Evolutionary conservation across 257 asterid species (phyloP).

Genomic region (Penstemon eatonii): DNA sequence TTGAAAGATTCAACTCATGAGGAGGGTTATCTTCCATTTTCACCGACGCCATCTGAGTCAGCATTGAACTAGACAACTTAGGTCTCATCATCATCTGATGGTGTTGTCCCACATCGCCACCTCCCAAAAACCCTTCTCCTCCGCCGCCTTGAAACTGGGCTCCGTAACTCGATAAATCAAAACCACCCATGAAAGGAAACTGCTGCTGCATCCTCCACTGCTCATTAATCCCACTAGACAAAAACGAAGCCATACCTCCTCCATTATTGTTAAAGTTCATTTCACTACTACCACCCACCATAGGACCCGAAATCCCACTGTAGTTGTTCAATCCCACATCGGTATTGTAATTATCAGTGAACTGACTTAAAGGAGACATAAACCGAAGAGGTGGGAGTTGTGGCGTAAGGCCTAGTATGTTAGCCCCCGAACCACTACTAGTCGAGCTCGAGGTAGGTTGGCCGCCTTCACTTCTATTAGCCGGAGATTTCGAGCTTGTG

Average conservation of each 20-base stretch:
- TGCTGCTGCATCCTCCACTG: slow-evolving; percentile 76
- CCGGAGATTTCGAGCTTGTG: slow-evolving; percentile 63
- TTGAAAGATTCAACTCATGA: slow-evolving; percentile 42
- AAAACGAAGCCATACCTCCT: slow-evolving; percentile 41
- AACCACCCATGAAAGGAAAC: slow-evolving; percentile 57
- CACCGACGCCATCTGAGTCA: slow-evolving; percentile 52
- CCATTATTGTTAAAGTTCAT: slow-evolving; percentile 46
- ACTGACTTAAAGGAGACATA: slow-evolving; percentile 64
- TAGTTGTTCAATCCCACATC: slow-evolving; percentile 45
- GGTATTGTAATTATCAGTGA: slow-evolving; percentile 43
- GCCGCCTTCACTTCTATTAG: slow-evolving; percentile 40
- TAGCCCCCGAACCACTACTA: slow-evolving; percentile 29
- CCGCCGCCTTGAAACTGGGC: slow-evolving; percentile 47
- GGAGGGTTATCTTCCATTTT: slow-evolving; percentile 63
- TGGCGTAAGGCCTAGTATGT: slow-evolving; percentile 40
- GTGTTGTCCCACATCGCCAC: slow-evolving; percentile 36
- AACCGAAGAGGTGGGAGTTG: slow-evolving; percentile 58
- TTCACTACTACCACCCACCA: slow-evolving; percentile 44
- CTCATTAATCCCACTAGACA: slow-evolving; percentile 46
- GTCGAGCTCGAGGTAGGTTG: slow-evolving; percentile 55
- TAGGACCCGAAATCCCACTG: slow-evolving; percentile 42
- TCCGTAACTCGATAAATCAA: slow-evolving; percentile 32
- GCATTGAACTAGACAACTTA: slow-evolving; percentile 41
- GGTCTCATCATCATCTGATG: slow-evolving; percentile 46
- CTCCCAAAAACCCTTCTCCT: slow-evolving; percentile 35